phyloP scores from a whole-genome alignment of 805 yeast species.

The Saturnispora silvae region DNA sequence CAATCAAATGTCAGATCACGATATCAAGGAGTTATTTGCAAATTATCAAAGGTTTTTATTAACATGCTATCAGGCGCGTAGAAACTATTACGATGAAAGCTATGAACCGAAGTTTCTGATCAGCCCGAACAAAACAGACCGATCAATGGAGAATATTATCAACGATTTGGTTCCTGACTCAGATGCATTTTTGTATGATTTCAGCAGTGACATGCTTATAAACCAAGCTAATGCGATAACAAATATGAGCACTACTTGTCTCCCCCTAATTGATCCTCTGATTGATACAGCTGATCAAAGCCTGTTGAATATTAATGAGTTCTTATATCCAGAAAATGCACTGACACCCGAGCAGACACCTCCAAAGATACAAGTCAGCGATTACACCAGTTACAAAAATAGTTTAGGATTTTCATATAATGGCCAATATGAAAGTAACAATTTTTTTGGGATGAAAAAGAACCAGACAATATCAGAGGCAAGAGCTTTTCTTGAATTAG shows the following conservation, averaged over 20 bases:
- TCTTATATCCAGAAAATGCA: too few relatives aligned
- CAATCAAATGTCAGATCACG: slow-evolving; percentile 4
- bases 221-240: too few relatives aligned
- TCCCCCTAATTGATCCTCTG: too few relatives aligned
- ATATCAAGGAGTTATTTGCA: slow-evolving; percentile 3
- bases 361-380: background rate
- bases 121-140: slow-evolving; percentile 1
- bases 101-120: background rate
- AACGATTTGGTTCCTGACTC: too few relatives aligned
- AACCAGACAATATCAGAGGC: slow-evolving; percentile 2
- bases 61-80: background rate
- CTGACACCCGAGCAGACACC: background rate
- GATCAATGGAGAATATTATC: too few relatives aligned
- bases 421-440: background rate
- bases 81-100: slow-evolving; percentile 1
- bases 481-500: slow-evolving; percentile 6
- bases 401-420: background rate
- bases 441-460: background rate
- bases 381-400: background rate
- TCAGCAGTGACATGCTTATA: background rate
- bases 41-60: slow-evolving; percentile 7
- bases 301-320: too few relatives aligned
- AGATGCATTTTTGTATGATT: background rate
- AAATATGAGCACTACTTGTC: too few relatives aligned
- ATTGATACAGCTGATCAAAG: too few relatives aligned